Evolutionary conservation across 208 protist genomes (phyloP), one percentile per base, ranked within the genome.

Genomic region (Acanthamoeba triangularis): DNA sequence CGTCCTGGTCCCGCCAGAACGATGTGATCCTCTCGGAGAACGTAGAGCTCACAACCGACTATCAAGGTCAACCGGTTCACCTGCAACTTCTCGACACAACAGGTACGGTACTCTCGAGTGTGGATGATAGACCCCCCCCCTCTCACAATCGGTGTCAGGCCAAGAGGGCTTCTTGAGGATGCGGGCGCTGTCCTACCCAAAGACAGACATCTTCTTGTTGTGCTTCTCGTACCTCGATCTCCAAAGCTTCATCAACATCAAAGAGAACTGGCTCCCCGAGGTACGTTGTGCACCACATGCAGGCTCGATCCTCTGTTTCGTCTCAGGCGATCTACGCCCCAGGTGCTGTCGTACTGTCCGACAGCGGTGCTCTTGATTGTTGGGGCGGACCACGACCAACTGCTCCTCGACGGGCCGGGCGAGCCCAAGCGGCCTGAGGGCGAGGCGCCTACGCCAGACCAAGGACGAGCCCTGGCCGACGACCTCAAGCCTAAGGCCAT

Each of bases 181-280:
- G 28, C 82, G 82, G 2, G n/a, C 82, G 54, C 33, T 90, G n/a
- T 69, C 52, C 28, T 90, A 90, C 37, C 47, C 82, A 1, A 90
- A 90, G 56, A 90, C 82, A 16, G 52, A 90, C 52, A 7, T 90
- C 33, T 90, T 90, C 37, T 23, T 90, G 4, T 13, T 90, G 11
- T 90, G 82, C 56, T 90, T 90, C 28, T 90, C 82, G 0, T 59
- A 67, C 11, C 33, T 90, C 33, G 33, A 90, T 28, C 52, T 47
- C 4, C 28, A 35, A 20, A 65, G 49, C 49, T 65, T 90, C 33
- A 28, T 1, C 56, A 90, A 90, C 82, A 37, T 90, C 82, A 90
- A 90, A 30, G 54, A 90, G 13, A 90, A 59, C n/a, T 90, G 82
- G 82, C 30, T 67, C 3, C 82, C 82, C 25, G 82, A 90, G 82